Conservation (phyloP, 2,329 filamentous ascomycete genomes). For the Cordyceps militaris region DNA sequence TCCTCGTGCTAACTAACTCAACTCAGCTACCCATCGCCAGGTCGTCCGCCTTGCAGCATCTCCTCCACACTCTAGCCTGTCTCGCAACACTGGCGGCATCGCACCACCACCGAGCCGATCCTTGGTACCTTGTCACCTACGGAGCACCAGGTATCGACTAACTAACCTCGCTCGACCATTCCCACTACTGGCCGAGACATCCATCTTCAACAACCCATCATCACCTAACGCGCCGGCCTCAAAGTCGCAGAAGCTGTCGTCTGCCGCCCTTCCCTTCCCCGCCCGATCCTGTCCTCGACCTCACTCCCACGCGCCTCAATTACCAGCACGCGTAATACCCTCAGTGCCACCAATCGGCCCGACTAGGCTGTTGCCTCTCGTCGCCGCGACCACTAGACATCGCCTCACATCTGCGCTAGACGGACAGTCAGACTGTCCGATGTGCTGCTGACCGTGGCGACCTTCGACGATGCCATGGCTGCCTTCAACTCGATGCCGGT, state of each 20-base stretch:
- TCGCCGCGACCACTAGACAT: not conserved
- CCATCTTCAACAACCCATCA: slow-evolving; percentile 1
- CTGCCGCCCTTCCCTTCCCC: not conserved
- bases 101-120: not conserved
- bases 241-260: not conserved
- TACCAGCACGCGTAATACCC: not conserved
- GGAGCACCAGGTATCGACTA: not conserved
- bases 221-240: not conserved
- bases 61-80: not conserved
- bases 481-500: slow-evolving; percentile 50
- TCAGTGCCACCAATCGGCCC: not conserved
- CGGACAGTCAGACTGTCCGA: slow-evolving; percentile 13
- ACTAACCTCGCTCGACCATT: not conserved
- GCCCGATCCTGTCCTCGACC: not conserved
- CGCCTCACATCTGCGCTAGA: not conserved
- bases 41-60: not conserved
- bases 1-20: not conserved
- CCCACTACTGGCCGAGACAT: not conserved
- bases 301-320: not conserved
- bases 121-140: not conserved
- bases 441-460: slow-evolving; percentile 24
- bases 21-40: not conserved
- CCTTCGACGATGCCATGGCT: slow-evolving; percentile 47
- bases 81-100: not conserved
- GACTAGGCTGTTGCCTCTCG: not conserved